phyloP scores from a whole-genome alignment of 2,329 filamentous ascomycete species.

The Alternaria panax region DNA sequence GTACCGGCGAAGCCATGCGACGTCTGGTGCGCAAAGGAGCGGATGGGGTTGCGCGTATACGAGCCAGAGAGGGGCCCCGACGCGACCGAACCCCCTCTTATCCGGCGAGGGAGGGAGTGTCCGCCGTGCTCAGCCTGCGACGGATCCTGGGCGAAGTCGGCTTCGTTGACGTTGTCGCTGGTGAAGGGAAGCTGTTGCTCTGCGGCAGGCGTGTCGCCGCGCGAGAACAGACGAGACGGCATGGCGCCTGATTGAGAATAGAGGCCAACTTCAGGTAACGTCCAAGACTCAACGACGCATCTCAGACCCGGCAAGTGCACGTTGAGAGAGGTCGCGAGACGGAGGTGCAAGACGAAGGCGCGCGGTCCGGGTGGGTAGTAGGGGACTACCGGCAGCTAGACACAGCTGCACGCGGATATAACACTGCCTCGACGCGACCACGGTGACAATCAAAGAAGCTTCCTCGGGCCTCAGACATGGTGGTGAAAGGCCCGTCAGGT shows the following conservation, averaged over 20 bases:
- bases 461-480: neutral
- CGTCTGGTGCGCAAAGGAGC: slow-evolving; percentile 74
- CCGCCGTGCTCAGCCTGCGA: slow-evolving; percentile 33
- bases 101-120: slow-evolving; percentile 36
- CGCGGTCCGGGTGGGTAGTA: no score
- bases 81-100: slow-evolving; percentile 34
- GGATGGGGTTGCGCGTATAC: slow-evolving; percentile 65
- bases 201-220: slow-evolving; percentile 26
- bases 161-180: slow-evolving; percentile 38
- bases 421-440: neutral
- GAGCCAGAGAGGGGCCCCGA: slow-evolving; percentile 38
- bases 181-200: slow-evolving; percentile 45
- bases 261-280: neutral
- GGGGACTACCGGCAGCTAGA: slow-evolving; percentile 7
- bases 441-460: neutral
- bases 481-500: slow-evolving; percentile 2
- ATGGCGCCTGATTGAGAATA: slow-evolving; percentile 21
- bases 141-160: slow-evolving; percentile 35
- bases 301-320: neutral
- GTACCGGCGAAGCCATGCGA: slow-evolving; percentile 67
- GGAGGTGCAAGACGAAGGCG: no score
- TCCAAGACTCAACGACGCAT: slow-evolving; percentile 10
- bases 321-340: slow-evolving; percentile 2
- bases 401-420: slow-evolving; percentile 3
- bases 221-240: slow-evolving; percentile 31